Conservation (phyloP, 495 filamentous ascomycete genomes). For the Aspergillus affinis region DNA sequence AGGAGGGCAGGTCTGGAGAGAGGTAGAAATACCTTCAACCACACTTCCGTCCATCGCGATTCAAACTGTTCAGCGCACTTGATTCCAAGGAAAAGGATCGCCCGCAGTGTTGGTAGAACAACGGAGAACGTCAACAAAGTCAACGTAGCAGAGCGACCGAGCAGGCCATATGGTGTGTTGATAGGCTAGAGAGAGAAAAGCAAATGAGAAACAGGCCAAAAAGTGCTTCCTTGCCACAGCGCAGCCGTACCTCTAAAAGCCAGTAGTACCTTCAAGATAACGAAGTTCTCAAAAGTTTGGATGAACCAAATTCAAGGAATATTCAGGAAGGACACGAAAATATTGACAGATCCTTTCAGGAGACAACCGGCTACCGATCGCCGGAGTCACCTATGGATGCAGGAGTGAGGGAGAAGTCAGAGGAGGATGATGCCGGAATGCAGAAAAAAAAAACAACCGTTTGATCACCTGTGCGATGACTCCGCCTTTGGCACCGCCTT, state of each 20-base stretch:
- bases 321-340: background rate
- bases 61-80: background rate
- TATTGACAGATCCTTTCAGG: background rate
- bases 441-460: conserved; percentile 6
- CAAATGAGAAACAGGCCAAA: background rate
- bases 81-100: background rate
- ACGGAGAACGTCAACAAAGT: background rate
- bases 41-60: conserved; percentile 30
- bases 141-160: conserved; percentile 4
- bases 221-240: background rate
- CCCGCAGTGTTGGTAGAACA: background rate
- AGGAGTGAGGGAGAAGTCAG: background rate
- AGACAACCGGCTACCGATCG: background rate
- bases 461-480: conserved; percentile 3
- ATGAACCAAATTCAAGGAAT: background rate
- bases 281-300: background rate
- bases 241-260: background rate
- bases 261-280: background rate
- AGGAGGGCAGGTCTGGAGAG: conserved; percentile 26
- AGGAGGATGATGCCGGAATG: background rate
- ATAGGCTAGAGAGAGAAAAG: background rate
- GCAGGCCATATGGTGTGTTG: background rate
- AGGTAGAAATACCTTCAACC: conserved; percentile 46
- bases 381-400: background rate
- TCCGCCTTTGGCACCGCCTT: conserved; percentile 18